Evolutionary conservation across 495 filamentous ascomycete species (phyloP), one percentile per base, ranked within the genome.

Genomic region (Talaromyces liani): DNA sequence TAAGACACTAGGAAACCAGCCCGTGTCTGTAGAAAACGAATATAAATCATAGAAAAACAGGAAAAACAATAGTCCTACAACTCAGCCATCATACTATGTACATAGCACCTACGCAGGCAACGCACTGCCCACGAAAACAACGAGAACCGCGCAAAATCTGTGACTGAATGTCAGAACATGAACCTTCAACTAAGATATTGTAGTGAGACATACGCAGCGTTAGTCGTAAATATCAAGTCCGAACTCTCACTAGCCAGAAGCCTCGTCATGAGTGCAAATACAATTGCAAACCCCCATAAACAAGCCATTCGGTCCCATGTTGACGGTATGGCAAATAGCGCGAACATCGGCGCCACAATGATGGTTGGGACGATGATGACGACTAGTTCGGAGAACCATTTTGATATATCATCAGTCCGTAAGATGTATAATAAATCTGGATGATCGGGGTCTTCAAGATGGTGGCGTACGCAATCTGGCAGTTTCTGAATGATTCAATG

Each of bases 121-220:
- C 18, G 58, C 39, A 31, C n/a, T 61, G 3, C 58, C 58, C 1
- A 61, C 58, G n/a, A 61, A 61, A 33, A 61, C 58, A 6, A 45
- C 58, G 5, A 61, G 58, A 47, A 61, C 58, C 1, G 58, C 58
- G 14, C 58, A 61, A 45, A 61, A 61, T 31, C 58, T 61, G 9
- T 4, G 27, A 4, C 27, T 29, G 27, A 29, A 29, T 29, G 5
- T 29, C 27, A 29, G 27, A 24, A 24, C 22, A 24, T 24, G 22
- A 24, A 24, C 22, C 22, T 24, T 24, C 22, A 24, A 24, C 22
- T 24, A 24, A 24, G 22, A 24, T 24, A 24, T 24, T 24, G 22
- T 29, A 29, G 27, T 4, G 27, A 20, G 2, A 59, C 58, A 45
- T 61, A 61, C 58, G 58, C 58, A 41, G 58, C 58, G 14, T 41